A percentile compares a stretch with the other conserved stretches of the same genome.
These are phyloP conservation scores for Ustilago loliicola DNA, from an alignment of 1,284 basidiomycete species.

Conservation along the genomic window DNA sequence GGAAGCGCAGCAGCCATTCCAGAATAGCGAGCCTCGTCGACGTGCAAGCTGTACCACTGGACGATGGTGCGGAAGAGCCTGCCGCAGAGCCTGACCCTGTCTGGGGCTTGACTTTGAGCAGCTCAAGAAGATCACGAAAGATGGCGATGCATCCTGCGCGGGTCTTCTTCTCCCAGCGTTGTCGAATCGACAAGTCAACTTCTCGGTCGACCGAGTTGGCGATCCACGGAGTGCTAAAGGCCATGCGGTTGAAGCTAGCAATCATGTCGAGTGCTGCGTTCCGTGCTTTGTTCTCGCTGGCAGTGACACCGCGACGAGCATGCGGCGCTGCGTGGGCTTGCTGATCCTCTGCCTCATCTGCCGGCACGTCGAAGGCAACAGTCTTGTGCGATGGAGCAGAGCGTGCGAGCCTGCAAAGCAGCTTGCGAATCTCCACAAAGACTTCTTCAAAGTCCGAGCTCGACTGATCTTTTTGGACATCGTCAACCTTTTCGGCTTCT, in stretches of 20 bases:
- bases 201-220: constrained; percentile 48
- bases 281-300: constrained; percentile 43
- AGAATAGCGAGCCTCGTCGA: constrained; percentile 79
- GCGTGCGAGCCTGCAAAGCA: constrained; percentile 47
- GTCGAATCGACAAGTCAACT: constrained; percentile 30
- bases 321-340: constrained; percentile 13
- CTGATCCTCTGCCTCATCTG: constrained; percentile 14
- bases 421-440: constrained; percentile 53
- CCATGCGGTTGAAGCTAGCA: constrained; percentile 66
- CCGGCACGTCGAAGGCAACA: constrained; percentile 23
- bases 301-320: constrained; percentile 4
- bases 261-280: constrained; percentile 64
- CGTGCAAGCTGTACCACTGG: constrained; percentile 26
- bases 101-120: constrained; percentile 41
- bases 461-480: constrained; percentile 8
- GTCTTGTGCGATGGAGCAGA: constrained; percentile 20
- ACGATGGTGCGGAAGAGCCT: background rate
- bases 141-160: constrained; percentile 59
- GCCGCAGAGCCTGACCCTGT: constrained; percentile 10
- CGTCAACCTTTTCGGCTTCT: constrained; percentile 29
- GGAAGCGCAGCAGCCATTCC: constrained; percentile 88
- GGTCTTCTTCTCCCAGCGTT: constrained; percentile 52
- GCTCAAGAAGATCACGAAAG: constrained; percentile 62
- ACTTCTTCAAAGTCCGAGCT: constrained; percentile 47
- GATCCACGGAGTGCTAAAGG: constrained; percentile 65